A percentile compares a stretch with the other conserved stretches of the same genome.
Evolutionary conservation across 768 basidiomycete genomes (phyloP).

Genomic region (Phylloporus sp.): DNA sequence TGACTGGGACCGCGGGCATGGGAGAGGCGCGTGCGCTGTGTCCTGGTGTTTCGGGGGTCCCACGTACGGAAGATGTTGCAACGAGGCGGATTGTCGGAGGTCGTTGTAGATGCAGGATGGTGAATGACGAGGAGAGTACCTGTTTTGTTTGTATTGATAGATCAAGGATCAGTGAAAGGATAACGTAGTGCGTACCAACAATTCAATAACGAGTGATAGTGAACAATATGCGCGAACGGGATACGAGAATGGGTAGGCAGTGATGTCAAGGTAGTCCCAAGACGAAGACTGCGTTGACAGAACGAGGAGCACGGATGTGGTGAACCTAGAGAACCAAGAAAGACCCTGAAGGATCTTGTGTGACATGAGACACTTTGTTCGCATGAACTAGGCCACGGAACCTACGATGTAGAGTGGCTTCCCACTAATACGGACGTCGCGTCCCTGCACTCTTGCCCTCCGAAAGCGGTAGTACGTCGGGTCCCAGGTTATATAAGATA

Average conservation of each 20-base stretch:
- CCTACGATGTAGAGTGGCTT: constrained; percentile 62
- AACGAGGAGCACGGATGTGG: constrained; percentile 45
- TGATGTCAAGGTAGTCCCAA: constrained; percentile 37
- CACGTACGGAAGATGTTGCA: constrained; percentile 39
- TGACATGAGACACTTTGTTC: background rate
- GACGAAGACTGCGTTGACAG: constrained; percentile 40
- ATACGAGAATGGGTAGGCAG: constrained; percentile 33
- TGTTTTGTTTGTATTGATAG: constrained; percentile 24
- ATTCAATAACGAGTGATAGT: constrained; percentile 46
- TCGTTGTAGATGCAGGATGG: constrained; percentile 58
- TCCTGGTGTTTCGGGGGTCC: constrained; percentile 37
- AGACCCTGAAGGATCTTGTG: constrained; percentile 55
- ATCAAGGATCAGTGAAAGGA: background rate
- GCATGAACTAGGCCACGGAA: constrained; percentile 1
- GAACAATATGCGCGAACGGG: constrained; percentile 46
- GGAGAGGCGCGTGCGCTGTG: constrained; percentile 24
- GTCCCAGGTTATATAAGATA: constrained; percentile 84
- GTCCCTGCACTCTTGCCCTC: constrained; percentile 64
- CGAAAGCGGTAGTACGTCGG: constrained; percentile 67
- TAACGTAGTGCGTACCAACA: constrained; percentile 48
- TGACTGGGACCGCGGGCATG: constrained; percentile 19
- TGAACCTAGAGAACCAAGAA: constrained; percentile 54
- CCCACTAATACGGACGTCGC: constrained; percentile 64
- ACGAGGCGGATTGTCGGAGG: constrained; percentile 72
- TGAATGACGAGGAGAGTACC: constrained; percentile 50